These are phyloP conservation scores for Ascochyta clinopodiicola DNA, from an alignment of 2,329 filamentous ascomycete species.

Conservation along the genomic window DNA sequence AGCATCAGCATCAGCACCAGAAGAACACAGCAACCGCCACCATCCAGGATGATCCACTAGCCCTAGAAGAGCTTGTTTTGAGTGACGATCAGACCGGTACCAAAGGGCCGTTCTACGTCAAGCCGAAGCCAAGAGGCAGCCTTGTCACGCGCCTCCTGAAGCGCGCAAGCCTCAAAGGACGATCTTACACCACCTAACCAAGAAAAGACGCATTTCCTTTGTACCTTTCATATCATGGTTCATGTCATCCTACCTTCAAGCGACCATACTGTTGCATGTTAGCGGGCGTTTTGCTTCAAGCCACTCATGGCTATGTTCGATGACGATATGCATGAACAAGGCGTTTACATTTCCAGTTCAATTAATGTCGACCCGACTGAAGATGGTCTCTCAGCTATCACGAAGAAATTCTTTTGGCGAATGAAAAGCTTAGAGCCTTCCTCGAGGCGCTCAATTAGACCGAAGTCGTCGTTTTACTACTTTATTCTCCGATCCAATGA, in stretches of 20 bases:
- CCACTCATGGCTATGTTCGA: slow-evolving; percentile 25
- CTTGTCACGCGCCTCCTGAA: slow-evolving; percentile 47
- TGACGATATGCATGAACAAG: slow-evolving; percentile 34
- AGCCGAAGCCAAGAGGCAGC: slow-evolving; percentile 42
- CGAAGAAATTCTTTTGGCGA: background rate
- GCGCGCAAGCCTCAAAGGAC: slow-evolving; percentile 44
- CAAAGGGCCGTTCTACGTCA: slow-evolving; percentile 55
- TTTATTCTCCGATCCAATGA: slow-evolving; percentile 1
- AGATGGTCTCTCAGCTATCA: background rate
- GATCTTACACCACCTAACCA: slow-evolving; percentile 17
- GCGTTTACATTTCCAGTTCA: slow-evolving; percentile 21
- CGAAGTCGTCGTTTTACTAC: slow-evolving; percentile 10
- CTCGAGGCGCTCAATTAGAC: background rate
- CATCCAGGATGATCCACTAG: slow-evolving; percentile 58
- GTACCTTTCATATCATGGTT: background rate
- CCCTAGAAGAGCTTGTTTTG: slow-evolving; percentile 60
- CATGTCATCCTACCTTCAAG: slow-evolving; percentile 6
- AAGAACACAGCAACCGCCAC: slow-evolving; percentile 24
- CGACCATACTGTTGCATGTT: slow-evolving; percentile 28
- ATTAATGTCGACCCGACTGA: background rate
- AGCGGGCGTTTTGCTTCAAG: slow-evolving; percentile 32
- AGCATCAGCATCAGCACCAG: slow-evolving; percentile 8
- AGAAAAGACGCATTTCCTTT: slow-evolving; percentile 1
- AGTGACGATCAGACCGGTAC: slow-evolving; percentile 56
- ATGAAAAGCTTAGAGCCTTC: background rate